Conservation (phyloP, 2,329 filamentous ascomycete species). For the Biscogniauxia mediterranea region DNA sequence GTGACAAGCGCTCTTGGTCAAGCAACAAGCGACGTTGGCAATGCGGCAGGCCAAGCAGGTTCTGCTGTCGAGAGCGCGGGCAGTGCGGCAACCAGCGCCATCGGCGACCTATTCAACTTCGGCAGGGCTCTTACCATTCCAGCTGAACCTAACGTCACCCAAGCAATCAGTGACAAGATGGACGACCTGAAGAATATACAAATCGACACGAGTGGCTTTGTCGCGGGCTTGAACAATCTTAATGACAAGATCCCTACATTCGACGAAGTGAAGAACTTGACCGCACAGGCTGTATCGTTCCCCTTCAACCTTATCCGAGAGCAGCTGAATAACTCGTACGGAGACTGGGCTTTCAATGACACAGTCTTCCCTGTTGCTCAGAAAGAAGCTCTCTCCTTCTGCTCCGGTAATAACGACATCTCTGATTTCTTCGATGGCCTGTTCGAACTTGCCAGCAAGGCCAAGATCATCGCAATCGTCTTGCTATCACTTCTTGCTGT, state of each 20-base stretch:
- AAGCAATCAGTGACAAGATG: constrained; percentile 67
- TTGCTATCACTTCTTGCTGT: constrained; percentile 70
- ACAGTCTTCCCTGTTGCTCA: constrained; percentile 77
- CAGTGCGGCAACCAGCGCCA: constrained; percentile 30
- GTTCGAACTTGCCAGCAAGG: constrained; percentile 62
- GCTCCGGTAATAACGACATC: constrained; percentile 79
- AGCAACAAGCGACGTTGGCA: constrained; percentile 13
- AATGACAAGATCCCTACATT: constrained; percentile 83
- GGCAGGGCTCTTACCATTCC: constrained; percentile 15
- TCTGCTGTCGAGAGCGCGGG: constrained; percentile 39
- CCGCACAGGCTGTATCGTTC: constrained; percentile 67
- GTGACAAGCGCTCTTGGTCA: constrained; percentile 15
- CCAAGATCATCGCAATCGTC: constrained; percentile 74
- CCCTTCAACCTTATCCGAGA: constrained; percentile 81
- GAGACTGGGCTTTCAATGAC: constrained; percentile 74
- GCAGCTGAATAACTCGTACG: constrained; percentile 68
- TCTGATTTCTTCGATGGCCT: constrained; percentile 79
- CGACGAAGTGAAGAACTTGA: constrained; percentile 77
- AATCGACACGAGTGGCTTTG: constrained; percentile 64
- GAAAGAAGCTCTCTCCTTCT: constrained; percentile 83
- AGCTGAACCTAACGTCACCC: constrained; percentile 32
- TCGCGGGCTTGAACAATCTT: constrained; percentile 67
- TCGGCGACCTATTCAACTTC: constrained; percentile 28
- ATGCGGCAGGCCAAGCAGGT: constrained; percentile 50
- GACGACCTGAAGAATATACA: constrained; percentile 67